Evolutionary conservation across 1,139 yeast species (phyloP).

Genomic region (Nakaseomyces kungkrabaensis): DNA sequence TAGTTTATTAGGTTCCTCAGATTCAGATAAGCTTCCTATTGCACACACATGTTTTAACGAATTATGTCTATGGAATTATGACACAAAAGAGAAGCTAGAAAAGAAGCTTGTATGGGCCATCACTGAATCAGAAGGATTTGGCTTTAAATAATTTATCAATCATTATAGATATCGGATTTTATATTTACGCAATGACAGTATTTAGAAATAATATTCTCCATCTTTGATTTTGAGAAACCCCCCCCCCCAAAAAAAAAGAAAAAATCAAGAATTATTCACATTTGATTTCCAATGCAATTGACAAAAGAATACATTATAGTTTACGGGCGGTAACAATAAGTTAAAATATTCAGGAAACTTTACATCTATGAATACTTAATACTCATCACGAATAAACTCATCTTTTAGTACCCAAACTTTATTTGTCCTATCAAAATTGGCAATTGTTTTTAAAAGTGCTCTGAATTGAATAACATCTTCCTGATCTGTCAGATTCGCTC

Average conservation of each 20-base stretch:
- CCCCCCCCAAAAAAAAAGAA: too few relatives aligned
- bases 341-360: neutral
- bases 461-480: conserved; percentile 55
- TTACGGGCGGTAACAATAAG: too few relatives aligned
- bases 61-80: conserved; percentile 63
- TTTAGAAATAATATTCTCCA: too few relatives aligned
- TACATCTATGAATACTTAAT: neutral
- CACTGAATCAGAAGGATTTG: conserved; percentile 78
- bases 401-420: conserved; percentile 60
- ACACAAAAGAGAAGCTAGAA: conserved; percentile 40
- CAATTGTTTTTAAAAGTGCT: conserved; percentile 58
- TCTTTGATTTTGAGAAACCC: too few relatives aligned
- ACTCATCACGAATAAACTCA: conserved; percentile 28
- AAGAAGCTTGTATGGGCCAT: conserved; percentile 57
- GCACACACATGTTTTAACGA: conserved; percentile 96
- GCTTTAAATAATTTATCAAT: conserved; percentile 31
- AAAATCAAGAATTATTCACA: too few relatives aligned
- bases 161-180: too few relatives aligned
- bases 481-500: conserved; percentile 39
- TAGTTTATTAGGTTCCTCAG: conserved; percentile 38
- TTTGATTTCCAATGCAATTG: too few relatives aligned
- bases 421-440: conserved; percentile 49
- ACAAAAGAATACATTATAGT: too few relatives aligned
- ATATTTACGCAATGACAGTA: too few relatives aligned
- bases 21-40: conserved; percentile 51